These are phyloP conservation scores for Aspergillus taichungensis DNA, from an alignment of 495 filamentous ascomycete species.

Conservation along the genomic window DNA sequence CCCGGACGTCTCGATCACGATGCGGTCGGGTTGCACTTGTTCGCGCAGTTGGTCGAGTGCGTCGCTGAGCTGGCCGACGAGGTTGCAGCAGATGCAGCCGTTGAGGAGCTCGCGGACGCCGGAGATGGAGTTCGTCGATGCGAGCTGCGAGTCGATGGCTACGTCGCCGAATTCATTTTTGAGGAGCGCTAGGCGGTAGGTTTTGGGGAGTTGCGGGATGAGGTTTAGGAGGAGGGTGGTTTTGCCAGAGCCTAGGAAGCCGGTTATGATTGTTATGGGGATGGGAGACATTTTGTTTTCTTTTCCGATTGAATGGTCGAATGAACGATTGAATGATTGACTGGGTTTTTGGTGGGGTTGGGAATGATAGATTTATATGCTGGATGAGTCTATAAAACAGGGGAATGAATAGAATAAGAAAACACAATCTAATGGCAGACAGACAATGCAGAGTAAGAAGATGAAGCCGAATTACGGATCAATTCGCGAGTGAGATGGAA, in stretches of 20 bases:
- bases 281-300: constrained; percentile 49
- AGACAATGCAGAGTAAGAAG: too few species aligned
- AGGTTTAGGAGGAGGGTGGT: constrained; percentile 88
- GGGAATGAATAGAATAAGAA: too few species aligned
- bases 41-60: constrained; percentile 64
- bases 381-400: too few species aligned
- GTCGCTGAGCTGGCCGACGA: constrained; percentile 79
- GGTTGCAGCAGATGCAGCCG: constrained; percentile 97
- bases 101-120: constrained; percentile 87
- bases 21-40: constrained; percentile 60
- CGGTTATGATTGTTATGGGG: constrained; percentile 89
- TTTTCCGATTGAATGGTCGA: too few species aligned
- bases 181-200: constrained; percentile 82
- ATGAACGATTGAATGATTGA: too few species aligned
- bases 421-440: too few species aligned
- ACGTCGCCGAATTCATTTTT: constrained; percentile 98
- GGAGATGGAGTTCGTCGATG: constrained; percentile 69
- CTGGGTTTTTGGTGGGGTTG: too few species aligned
- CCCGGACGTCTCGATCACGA: constrained; percentile 88
- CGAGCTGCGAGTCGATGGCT: constrained; percentile 85
- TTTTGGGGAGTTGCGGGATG: constrained; percentile 67
- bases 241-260: constrained; percentile 91
- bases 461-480: too few species aligned
- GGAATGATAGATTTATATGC: too few species aligned
- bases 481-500: too few species aligned